Evolutionary conservation across 768 basidiomycete species (phyloP).

Genomic region (Lyophyllum shimeji): DNA sequence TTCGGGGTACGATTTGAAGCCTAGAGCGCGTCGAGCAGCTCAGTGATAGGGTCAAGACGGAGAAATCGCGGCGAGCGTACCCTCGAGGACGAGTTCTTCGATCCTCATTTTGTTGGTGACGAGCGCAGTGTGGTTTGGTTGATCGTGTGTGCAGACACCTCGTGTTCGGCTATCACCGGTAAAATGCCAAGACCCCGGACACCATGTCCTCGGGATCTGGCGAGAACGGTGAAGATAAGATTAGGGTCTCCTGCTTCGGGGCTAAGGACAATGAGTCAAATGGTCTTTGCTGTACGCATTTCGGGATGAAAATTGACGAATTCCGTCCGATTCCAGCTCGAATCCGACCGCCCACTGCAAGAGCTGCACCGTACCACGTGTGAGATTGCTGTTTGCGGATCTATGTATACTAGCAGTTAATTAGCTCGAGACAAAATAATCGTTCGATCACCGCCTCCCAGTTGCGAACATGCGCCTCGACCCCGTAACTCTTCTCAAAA

Average conservation of each 20-base stretch:
- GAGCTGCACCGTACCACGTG: too few species aligned
- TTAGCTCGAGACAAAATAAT: too few species aligned
- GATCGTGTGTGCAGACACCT: neutral
- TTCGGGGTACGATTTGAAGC: slow-evolving; percentile 98
- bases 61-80: slow-evolving; percentile 31
- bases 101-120: slow-evolving; percentile 67
- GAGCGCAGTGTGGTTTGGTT: neutral
- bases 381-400: too few species aligned
- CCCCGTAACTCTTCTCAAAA: slow-evolving; percentile 1
- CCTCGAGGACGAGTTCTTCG: slow-evolving; percentile 94
- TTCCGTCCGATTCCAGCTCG: too few species aligned
- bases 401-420: too few species aligned
- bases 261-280: too few species aligned
- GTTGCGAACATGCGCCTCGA: neutral
- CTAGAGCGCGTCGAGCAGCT: slow-evolving; percentile 35
- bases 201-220: neutral
- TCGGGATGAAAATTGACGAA: too few species aligned
- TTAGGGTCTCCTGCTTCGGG: neutral
- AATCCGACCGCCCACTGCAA: too few species aligned
- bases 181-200: slow-evolving; percentile 6
- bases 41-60: neutral
- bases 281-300: too few species aligned
- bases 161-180: slow-evolving; percentile 15
- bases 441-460: too few species aligned
- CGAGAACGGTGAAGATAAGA: neutral